Base-by-base conservation (phyloP, 2,329 filamentous ascomycete species). In the Sporothrix globosa region DNA sequence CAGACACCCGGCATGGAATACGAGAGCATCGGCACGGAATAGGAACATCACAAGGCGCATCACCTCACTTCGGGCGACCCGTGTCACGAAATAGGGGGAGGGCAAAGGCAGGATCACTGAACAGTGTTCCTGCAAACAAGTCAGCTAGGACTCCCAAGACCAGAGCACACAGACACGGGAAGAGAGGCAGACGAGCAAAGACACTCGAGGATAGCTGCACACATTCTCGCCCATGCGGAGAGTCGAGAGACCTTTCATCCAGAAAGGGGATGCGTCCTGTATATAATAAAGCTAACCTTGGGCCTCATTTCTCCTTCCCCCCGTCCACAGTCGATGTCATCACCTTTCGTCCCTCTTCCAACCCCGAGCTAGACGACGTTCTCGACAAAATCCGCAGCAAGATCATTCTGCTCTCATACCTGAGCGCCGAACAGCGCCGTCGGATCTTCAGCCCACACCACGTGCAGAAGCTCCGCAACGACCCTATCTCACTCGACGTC, bases 341-440 rank as follows among this genome's bases (percentile, higher is more conserved):
- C 70, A 74, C 77, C 70, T 89, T 89, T 76, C 77, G 80, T 9
- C 80, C 82, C 68, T 84, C 86, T 4, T 85, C 85, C 17, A 84
- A 85, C 56, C 73, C 81, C 27, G 81, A 86, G 69, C 83, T 91
- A 72, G 84, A 90, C 77, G 71, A 77, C 14, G 76, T 84, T 44
- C 84, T 91, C 72, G 77, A 79, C 53, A 78, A 75, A 27, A 83
- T 91, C 76, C 87, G 88, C 73, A 79, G 83, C 60, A 85, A 85
- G 74, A 83, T 89, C 77, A 85, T 91, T 77, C 79, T 91, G 54
- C 88, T 88, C n/a, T 79, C 83, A 44, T 86, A 88, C 76, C 85
- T 92, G 39, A 82, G 84, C 27, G 70, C 77, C 39, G 78, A 80
- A 67, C 85, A 90, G 79, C 84, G 82, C 74, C 81, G 84, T 74